Conservation (phyloP, 2,329 filamentous ascomycete genomes). For the Cordyceps cateniannulata region DNA sequence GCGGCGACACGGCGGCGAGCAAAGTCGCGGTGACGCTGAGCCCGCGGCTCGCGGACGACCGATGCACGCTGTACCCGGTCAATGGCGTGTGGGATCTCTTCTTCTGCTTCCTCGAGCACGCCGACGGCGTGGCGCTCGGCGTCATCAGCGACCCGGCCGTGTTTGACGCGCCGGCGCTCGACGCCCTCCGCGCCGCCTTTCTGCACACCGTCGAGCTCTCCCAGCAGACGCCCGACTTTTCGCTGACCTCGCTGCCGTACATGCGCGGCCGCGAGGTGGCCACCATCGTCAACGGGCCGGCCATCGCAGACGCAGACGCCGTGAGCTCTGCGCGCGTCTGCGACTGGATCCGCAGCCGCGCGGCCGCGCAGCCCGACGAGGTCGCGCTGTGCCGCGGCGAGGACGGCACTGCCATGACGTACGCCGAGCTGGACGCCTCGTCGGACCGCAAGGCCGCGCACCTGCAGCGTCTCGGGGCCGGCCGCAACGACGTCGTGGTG, state of each 20-base stretch:
- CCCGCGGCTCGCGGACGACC: neutral
- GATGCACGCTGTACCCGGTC: constrained; percentile 1
- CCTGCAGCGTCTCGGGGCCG: neutral
- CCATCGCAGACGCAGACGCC: neutral
- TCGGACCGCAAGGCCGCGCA: neutral
- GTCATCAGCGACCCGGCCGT: neutral
- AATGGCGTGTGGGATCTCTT: constrained; percentile 5
- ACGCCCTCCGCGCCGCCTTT: neutral
- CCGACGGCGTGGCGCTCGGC: neutral
- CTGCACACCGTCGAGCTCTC: neutral
- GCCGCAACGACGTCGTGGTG: neutral
- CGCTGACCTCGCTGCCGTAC: neutral
- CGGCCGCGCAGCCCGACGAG: neutral
- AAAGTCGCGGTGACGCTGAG: neutral
- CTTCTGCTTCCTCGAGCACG: constrained; percentile 4
- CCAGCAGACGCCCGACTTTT: neutral
- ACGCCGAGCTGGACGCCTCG: neutral
- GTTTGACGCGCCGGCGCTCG: neutral
- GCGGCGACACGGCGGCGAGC: neutral
- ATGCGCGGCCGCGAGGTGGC: too few species aligned
- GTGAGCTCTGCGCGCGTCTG: neutral
- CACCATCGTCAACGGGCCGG: neutral
- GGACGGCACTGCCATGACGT: neutral
- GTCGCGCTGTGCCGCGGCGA: neutral
- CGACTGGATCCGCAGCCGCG: neutral